Evolutionary conservation across 1,284 basidiomycete genomes (phyloP).

Genomic region (Cutaneotrichosporon dermatis): DNA sequence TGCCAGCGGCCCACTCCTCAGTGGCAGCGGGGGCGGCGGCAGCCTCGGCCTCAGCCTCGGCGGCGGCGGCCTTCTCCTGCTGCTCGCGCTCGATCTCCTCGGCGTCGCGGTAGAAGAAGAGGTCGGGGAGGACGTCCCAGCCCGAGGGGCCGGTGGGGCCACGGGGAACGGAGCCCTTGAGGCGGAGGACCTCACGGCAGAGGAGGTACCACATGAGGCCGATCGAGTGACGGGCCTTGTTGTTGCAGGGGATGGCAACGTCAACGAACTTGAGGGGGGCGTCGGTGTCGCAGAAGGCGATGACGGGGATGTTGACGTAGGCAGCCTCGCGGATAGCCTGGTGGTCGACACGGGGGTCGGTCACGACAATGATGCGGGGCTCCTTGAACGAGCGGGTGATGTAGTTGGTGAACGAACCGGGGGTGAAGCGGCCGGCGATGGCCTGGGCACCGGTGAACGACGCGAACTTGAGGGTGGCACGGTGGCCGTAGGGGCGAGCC

Average conservation of each 20-base stretch:
- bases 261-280: slow-evolving; percentile 96
- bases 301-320: slow-evolving; percentile 99
- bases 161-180: slow-evolving; percentile 87
- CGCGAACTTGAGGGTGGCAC: slow-evolving; percentile 97
- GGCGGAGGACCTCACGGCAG: slow-evolving; percentile 92
- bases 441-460: slow-evolving; percentile 97
- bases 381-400: slow-evolving; percentile 99
- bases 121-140: slow-evolving; percentile 98
- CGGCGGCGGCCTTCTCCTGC: slow-evolving; percentile 78
- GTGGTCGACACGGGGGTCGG: slow-evolving; percentile 98
- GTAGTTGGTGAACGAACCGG: slow-evolving; percentile 99
- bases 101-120: slow-evolving; percentile 99
- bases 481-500: slow-evolving; percentile 96
- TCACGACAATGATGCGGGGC: slow-evolving; percentile 95
- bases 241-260: slow-evolving; percentile 97
- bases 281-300: slow-evolving; percentile 92
- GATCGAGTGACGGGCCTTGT: slow-evolving; percentile 95
- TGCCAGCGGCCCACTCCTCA: slow-evolving; percentile 72
- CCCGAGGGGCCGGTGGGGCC: slow-evolving; percentile 77
- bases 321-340: slow-evolving; percentile 99
- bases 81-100: slow-evolving; percentile 97
- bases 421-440: slow-evolving; percentile 98
- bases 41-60: slow-evolving; percentile 57
- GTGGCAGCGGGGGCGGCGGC: slow-evolving; percentile 49
- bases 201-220: slow-evolving; percentile 99